phyloP scores from a whole-genome alignment of 2,329 filamentous ascomycete genomes.

The Diaporthe aspalathi region DNA sequence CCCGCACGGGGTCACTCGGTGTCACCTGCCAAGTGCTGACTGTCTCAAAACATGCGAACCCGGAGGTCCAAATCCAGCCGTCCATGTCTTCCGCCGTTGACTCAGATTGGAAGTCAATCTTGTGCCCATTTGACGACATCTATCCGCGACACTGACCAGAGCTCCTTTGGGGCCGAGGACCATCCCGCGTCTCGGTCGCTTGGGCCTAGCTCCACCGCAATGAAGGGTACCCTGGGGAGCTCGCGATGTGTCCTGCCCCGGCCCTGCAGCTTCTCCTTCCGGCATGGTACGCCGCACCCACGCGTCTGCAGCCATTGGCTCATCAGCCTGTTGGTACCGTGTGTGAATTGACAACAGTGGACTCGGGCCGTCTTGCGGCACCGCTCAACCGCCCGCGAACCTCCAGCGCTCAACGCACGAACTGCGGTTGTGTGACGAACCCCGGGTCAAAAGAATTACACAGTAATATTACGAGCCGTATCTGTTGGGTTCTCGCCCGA shows the following conservation, averaged over 20 bases:
- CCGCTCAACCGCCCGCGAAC: not conserved
- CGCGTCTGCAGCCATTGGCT: slow-evolving; percentile 29
- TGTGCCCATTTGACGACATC: slow-evolving; percentile 21
- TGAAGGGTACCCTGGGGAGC: slow-evolving; percentile 20
- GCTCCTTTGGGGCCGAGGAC: slow-evolving; percentile 14
- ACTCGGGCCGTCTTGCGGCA: slow-evolving; percentile 24
- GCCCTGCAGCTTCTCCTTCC: slow-evolving; percentile 38
- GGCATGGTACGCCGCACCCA: slow-evolving; percentile 30
- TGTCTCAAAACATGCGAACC: not conserved
- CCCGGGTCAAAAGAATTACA: not conserved
- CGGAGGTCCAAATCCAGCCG: slow-evolving; percentile 17
- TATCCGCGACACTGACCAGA: slow-evolving; percentile 25
- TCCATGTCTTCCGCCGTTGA: slow-evolving; percentile 16
- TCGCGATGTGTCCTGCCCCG: slow-evolving; percentile 30
- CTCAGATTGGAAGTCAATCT: slow-evolving; percentile 15
- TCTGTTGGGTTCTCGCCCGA: not conserved
- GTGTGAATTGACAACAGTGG: not conserved
- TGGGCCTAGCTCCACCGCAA: slow-evolving; percentile 28
- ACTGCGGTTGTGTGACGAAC: not conserved
- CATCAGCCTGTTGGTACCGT: slow-evolving; percentile 22
- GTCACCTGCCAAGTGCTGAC: slow-evolving; percentile 29
- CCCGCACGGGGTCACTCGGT: slow-evolving; percentile 17
- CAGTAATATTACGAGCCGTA: not conserved
- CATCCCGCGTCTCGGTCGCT: slow-evolving; percentile 34
- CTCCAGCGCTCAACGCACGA: not conserved